Evolutionary conservation across 2,329 filamentous ascomycete species (phyloP), one percentile per base, ranked within the genome.

Genomic region (Calonectria honghensis): DNA sequence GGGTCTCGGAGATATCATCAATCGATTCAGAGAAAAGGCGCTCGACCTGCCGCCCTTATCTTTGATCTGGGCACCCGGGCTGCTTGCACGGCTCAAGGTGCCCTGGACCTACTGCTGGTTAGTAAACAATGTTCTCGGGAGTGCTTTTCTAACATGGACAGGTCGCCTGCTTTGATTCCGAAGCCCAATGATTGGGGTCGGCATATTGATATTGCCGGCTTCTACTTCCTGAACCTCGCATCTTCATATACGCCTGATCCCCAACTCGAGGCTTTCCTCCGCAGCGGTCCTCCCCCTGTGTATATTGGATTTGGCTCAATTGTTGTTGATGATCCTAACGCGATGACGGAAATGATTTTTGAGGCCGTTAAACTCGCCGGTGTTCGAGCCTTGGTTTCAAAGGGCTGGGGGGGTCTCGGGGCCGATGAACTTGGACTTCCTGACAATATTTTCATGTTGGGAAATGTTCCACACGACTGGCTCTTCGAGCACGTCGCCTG

Each of bases 91-190:
- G 39, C 87, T 98, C 39, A 91, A 91, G 61, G 90, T 98, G 20
- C 95, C 96, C 0, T 95, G 95, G 79, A 98, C 96, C 0, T 98
- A 98, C 82, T 97, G 96, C 85, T 98, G 96, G 96, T 85, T 69
- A 74, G 83, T 78, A 57, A 18, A 37, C 16, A 13, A 35, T 1
- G 29, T 20, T 1, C 5, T 32, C 6, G 39, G 31, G 32, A 5
- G 16, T 11, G 16, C 14, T 16, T 31, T 16, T 11, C 68, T 78
- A 45, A 79, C 63, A 66, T 29, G 9, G 18, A 18, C 35, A 86
- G 84, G 85, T 96, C 94, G 0, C 94, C 94, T 0, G 91, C 94
- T 1, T 86, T 97, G 63, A 94, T 96, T n/a, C 91, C 93, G 0
- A 96, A 95, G 79, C 94, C 95, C 0, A 90, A 90, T 45, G 95